Conservation (phyloP, 768 basidiomycete genomes). For the Trametes gibbosa region DNA sequence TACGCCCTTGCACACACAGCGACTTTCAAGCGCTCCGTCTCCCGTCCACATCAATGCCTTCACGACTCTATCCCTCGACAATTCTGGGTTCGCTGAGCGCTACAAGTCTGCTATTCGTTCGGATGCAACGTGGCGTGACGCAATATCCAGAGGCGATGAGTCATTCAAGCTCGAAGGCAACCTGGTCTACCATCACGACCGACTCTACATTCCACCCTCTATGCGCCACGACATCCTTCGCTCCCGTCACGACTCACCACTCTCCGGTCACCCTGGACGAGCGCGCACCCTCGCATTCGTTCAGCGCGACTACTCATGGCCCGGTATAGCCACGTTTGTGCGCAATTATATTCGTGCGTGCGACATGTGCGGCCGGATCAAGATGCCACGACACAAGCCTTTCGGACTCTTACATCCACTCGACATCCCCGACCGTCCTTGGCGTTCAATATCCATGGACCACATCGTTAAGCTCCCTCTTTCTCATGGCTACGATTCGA, state of each 20-base stretch:
- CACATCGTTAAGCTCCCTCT: background rate
- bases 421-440: background rate
- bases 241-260: slow-evolving; percentile 34
- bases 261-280: slow-evolving; percentile 42
- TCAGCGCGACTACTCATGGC: slow-evolving; percentile 35
- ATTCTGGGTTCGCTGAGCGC: slow-evolving; percentile 17
- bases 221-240: slow-evolving; percentile 31
- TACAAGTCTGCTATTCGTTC: slow-evolving; percentile 19
- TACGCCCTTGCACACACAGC: slow-evolving; percentile 2
- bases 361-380: background rate
- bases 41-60: slow-evolving; percentile 9
- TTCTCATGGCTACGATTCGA: background rate
- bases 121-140: slow-evolving; percentile 22
- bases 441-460: background rate
- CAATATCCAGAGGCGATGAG: slow-evolving; percentile 12
- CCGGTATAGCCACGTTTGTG: too few species aligned
- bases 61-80: slow-evolving; percentile 23
- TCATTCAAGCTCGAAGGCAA: slow-evolving; percentile 11
- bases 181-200: slow-evolving; percentile 27
- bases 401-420: background rate
- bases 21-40: background rate
- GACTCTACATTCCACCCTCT: slow-evolving; percentile 33
- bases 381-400: background rate
- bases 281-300: slow-evolving; percentile 34
- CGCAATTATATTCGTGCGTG: background rate